Evolutionary conservation across 441 rosid genomes (phyloP).

Genomic region (Gossypium schwendimanii): DNA sequence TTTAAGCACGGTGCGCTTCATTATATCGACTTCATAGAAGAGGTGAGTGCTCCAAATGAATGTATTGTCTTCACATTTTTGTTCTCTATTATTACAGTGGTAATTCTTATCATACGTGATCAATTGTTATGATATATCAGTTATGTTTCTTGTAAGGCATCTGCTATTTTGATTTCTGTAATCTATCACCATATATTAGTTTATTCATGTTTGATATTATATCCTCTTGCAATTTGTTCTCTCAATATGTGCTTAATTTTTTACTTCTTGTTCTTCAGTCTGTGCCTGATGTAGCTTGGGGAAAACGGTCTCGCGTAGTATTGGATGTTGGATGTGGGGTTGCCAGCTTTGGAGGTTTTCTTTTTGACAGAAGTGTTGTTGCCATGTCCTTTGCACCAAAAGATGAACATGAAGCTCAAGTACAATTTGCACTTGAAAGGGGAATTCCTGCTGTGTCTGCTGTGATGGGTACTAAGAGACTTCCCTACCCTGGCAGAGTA

Average conservation of each 20-base stretch:
- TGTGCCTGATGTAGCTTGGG: slow-evolving; percentile 84
- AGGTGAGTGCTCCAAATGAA: slow-evolving; percentile 38
- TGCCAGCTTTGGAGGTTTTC: slow-evolving; percentile 90
- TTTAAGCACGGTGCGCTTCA: slow-evolving; percentile 62
- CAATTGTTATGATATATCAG: not conserved
- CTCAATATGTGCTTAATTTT: not conserved
- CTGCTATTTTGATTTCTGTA: not conserved
- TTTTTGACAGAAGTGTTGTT: slow-evolving; percentile 73
- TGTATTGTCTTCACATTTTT: slow-evolving; percentile 1
- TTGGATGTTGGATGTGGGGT: slow-evolving; percentile 98
- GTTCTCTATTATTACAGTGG: not conserved
- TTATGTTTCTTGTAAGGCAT: not conserved
- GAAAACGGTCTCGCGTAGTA: slow-evolving; percentile 65
- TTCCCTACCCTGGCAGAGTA: slow-evolving; percentile 87
- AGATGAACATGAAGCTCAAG: slow-evolving; percentile 97
- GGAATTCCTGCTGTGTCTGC: slow-evolving; percentile 94
- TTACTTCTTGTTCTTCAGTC: slow-evolving; percentile 39
- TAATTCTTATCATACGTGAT: not conserved
- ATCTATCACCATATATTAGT: not conserved
- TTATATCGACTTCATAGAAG: slow-evolving; percentile 67
- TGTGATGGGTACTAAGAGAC: slow-evolving; percentile 88
- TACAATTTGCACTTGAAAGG: slow-evolving; percentile 89
- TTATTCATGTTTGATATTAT: not conserved
- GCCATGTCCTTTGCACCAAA: slow-evolving; percentile 92
- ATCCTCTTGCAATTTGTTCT: not conserved